These are phyloP conservation scores for Ustilago trichophora DNA, from an alignment of 1,284 basidiomycete species.

Conservation along the genomic window DNA sequence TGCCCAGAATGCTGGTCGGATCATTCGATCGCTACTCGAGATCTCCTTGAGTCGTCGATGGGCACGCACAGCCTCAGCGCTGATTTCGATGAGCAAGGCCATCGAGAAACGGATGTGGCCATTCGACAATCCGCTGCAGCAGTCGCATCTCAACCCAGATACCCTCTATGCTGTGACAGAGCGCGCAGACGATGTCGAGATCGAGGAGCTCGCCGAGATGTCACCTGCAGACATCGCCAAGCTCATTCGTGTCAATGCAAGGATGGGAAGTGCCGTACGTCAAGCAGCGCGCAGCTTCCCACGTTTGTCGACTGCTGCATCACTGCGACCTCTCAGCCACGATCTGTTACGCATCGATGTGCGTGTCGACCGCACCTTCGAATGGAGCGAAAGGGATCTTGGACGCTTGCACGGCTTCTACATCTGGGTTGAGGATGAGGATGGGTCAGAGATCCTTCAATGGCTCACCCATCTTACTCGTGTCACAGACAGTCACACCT, in stretches of 20 bases:
- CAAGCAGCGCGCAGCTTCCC: conserved; percentile 88
- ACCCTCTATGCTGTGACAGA: conserved; percentile 81
- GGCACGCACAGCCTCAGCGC: conserved; percentile 81
- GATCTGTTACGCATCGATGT: conserved; percentile 84
- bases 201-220: conserved; percentile 80
- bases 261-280: conserved; percentile 81
- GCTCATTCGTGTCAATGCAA: conserved; percentile 85
- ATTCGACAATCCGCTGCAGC: conserved; percentile 84
- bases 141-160: conserved; percentile 74
- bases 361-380: conserved; percentile 76
- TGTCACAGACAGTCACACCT: conserved; percentile 69
- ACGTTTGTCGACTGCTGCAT: conserved; percentile 75
- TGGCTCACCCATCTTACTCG: conserved; percentile 68
- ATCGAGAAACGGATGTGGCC: conserved; percentile 84
- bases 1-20: conserved; percentile 84
- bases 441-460: conserved; percentile 83
- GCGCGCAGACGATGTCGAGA: conserved; percentile 85
- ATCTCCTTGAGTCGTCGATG: conserved; percentile 91
- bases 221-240: conserved; percentile 80
- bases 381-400: conserved; percentile 84
- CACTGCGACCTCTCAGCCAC: conserved; percentile 77
- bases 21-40: conserved; percentile 90
- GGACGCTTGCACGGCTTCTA: conserved; percentile 87
- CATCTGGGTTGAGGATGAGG: conserved; percentile 92
- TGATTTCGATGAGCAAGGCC: conserved; percentile 88